Percentiles rank a stretch among this genome's conserved stretches.
Evolutionary conservation across 257 asterid species (phyloP).

Genomic region (Henckelia pumila): DNA sequence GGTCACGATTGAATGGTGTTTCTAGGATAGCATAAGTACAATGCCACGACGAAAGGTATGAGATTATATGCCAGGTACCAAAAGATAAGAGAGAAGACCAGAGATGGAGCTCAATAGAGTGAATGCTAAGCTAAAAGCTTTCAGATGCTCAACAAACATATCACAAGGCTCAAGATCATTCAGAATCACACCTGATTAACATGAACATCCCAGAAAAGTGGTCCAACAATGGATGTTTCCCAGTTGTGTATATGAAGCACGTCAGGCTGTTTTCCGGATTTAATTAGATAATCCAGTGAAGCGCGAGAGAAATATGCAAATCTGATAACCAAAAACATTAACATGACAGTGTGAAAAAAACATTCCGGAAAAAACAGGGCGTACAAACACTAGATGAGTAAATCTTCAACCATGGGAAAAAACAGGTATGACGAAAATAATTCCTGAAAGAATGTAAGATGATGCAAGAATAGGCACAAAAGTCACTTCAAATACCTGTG

Average conservation of each 20-base stretch:
- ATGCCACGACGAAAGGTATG: slow-evolving; percentile 6
- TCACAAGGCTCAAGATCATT: slow-evolving; percentile 9
- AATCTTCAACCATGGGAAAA: slow-evolving; percentile 1
- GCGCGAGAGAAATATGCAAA: slow-evolving; percentile 86
- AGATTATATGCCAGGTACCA: slow-evolving; percentile 11
- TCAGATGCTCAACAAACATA: not conserved
- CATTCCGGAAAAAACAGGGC: slow-evolving; percentile 1
- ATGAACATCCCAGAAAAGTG: slow-evolving; percentile 86
- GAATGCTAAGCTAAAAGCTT: not conserved
- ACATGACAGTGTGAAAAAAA: slow-evolving; percentile 12
- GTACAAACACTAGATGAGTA: slow-evolving; percentile 15
- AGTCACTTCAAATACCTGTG: too few relatives aligned
- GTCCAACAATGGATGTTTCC: slow-evolving; percentile 81
- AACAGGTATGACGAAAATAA: not conserved
- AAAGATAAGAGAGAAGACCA: slow-evolving; percentile 2
- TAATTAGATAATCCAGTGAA: slow-evolving; percentile 75
- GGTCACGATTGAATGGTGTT: slow-evolving; percentile 4
- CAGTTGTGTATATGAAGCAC: slow-evolving; percentile 87
- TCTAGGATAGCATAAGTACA: slow-evolving; percentile 7
- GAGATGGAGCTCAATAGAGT: slow-evolving; percentile 10
- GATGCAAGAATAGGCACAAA: too few relatives aligned
- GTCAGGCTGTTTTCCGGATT: slow-evolving; percentile 76
- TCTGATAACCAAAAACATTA: slow-evolving; percentile 44
- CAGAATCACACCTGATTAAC: slow-evolving; percentile 59
- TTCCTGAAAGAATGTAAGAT: not conserved